phyloP scores from a whole-genome alignment of 2,329 filamentous ascomycete species.

The Neonectria coccinea region DNA sequence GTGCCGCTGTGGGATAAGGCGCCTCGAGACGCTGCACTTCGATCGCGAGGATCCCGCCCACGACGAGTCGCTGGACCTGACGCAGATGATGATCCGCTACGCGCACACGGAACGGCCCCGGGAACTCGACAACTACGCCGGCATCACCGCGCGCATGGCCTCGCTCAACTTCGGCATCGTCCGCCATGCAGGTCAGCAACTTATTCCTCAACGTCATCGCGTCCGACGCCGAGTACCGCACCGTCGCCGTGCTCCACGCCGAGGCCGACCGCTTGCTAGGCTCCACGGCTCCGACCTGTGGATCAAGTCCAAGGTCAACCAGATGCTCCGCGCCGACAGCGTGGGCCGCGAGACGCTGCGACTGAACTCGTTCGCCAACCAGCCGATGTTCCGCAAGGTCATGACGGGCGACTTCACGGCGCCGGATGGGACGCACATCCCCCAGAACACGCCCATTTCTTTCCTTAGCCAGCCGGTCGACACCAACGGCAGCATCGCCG shows the following conservation, averaged over 20 bases:
- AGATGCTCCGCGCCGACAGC: conserved; percentile 56
- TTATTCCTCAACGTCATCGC: conserved; percentile 53
- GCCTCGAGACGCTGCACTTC: conserved; percentile 19
- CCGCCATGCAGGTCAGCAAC: conserved; percentile 53
- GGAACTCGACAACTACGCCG: conserved; percentile 48
- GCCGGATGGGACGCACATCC: conserved; percentile 25
- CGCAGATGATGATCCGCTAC: conserved; percentile 57
- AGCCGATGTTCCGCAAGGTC: conserved; percentile 47
- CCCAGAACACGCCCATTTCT: background rate
- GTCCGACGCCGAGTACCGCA: conserved; percentile 53
- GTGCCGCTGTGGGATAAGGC: conserved; percentile 39
- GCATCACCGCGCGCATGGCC: conserved; percentile 49
- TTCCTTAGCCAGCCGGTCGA: conserved; percentile 2
- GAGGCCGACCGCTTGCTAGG: conserved; percentile 51
- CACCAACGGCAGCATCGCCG: background rate
- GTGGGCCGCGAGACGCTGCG: conserved; percentile 58
- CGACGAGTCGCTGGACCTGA: conserved; percentile 51
- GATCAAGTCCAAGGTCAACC: conserved; percentile 53
- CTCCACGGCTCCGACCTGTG: conserved; percentile 45
- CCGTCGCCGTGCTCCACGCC: conserved; percentile 52
- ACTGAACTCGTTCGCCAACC: conserved; percentile 47
- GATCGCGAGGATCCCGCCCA: conserved; percentile 25
- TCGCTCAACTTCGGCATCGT: conserved; percentile 53
- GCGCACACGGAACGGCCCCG: conserved; percentile 53
- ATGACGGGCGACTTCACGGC: conserved; percentile 47